A percentile compares a stretch with the other conserved stretches of the same genome.
These are phyloP conservation scores for Sarocladium strictum DNA, from an alignment of 2,329 filamentous ascomycete genomes.

Conservation along the genomic window DNA sequence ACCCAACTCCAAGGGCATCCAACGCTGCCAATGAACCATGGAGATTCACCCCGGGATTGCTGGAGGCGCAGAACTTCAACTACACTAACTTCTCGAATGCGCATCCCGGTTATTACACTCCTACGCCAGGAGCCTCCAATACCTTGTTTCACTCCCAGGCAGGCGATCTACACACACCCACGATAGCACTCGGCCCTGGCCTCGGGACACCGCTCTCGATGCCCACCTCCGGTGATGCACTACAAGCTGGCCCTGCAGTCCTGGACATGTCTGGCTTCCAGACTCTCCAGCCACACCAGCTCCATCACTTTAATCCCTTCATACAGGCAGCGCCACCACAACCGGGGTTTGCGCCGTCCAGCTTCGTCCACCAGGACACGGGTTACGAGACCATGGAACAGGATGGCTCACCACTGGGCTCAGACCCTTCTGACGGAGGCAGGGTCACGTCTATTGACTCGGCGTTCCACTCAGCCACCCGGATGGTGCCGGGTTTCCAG, in stretches of 20 bases:
- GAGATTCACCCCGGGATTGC: slow-evolving; percentile 80
- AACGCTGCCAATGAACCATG: slow-evolving; percentile 74
- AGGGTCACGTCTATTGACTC: slow-evolving; percentile 52
- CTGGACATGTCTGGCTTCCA: slow-evolving; percentile 67
- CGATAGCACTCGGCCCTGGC: slow-evolving; percentile 61
- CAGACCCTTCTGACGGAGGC: slow-evolving; percentile 43
- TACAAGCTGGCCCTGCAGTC: slow-evolving; percentile 53
- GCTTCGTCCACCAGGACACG: slow-evolving; percentile 75
- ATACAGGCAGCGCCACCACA: slow-evolving; percentile 45
- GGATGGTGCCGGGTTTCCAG: slow-evolving; percentile 50
- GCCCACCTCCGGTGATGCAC: slow-evolving; percentile 58
- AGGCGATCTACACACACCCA: slow-evolving; percentile 81
- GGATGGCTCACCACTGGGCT: slow-evolving; percentile 60
- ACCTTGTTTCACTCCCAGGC: slow-evolving; percentile 78
- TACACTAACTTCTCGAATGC: slow-evolving; percentile 78
- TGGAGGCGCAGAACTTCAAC: slow-evolving; percentile 78
- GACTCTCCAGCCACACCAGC: slow-evolving; percentile 52
- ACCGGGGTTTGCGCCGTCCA: slow-evolving; percentile 65
- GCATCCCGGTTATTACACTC: slow-evolving; percentile 78
- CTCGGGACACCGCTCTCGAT: slow-evolving; percentile 78
- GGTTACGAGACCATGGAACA: slow-evolving; percentile 76
- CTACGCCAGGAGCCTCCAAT: slow-evolving; percentile 75
- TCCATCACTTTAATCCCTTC: slow-evolving; percentile 67
- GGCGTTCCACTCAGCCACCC: slow-evolving; percentile 55
- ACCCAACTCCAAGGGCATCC: slow-evolving; percentile 74